Percentiles rank a stretch among this genome's conserved stretches.
Evolutionary conservation across 2,329 filamentous ascomycete species (phyloP).

Genomic region (Metarhizium brunneum): DNA sequence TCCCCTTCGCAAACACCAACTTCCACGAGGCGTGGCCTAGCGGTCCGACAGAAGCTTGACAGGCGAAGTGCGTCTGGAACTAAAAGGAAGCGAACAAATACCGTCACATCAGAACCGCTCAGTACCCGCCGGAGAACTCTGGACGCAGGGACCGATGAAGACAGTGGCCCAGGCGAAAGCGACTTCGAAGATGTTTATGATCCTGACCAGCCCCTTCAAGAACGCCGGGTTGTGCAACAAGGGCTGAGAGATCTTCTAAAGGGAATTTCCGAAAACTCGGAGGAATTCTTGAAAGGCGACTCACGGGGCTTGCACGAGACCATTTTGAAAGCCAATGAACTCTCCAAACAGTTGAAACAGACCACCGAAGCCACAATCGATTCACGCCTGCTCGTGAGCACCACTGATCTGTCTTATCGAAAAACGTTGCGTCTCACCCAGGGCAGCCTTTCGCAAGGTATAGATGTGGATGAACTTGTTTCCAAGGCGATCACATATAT

Average conservation of each 20-base stretch:
- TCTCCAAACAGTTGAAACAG: constrained; percentile 66
- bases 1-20: constrained; percentile 9
- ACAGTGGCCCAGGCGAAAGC: constrained; percentile 8
- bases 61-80: constrained; percentile 14
- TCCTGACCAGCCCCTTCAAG: constrained; percentile 69
- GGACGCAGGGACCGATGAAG: constrained; percentile 8
- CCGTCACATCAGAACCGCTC: constrained; percentile 12
- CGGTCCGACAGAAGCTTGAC: constrained; percentile 17
- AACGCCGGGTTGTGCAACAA: constrained; percentile 62
- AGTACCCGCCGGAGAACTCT: constrained; percentile 12
- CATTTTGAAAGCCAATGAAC: constrained; percentile 55
- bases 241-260: constrained; percentile 60
- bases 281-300: constrained; percentile 59
- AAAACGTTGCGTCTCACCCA: constrained; percentile 66
- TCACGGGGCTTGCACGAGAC: constrained; percentile 57
- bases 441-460: constrained; percentile 61
- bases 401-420: constrained; percentile 71
- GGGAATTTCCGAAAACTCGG: constrained; percentile 54
- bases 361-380: constrained; percentile 88
- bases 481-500: constrained; percentile 86
- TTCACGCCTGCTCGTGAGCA: constrained; percentile 72
- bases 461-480: constrained; percentile 88
- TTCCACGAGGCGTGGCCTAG: constrained; percentile 12
- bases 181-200: constrained; percentile 51
- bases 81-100: constrained; percentile 24